These are phyloP conservation scores for Globisporangium iwayamae DNA, from an alignment of 352 stramenopile species.

Conservation along the genomic window DNA sequence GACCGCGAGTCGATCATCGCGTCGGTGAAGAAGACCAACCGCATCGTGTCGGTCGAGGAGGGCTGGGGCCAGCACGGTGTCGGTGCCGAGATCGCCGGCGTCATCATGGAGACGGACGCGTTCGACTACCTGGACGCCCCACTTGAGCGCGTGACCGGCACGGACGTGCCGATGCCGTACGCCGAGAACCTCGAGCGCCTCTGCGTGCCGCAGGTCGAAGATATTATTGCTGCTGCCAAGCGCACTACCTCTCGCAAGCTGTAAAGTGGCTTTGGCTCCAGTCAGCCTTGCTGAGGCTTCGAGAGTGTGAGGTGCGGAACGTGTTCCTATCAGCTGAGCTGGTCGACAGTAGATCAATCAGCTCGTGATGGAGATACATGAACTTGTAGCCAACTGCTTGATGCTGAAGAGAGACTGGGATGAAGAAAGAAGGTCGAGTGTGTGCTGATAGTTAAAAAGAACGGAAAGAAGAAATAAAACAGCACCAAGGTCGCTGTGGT, in stretches of 20 bases:
- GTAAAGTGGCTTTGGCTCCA: constrained; percentile 34
- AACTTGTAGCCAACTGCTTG: background rate
- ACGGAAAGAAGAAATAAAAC: constrained; percentile 10
- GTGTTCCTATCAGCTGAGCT: background rate
- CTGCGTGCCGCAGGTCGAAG: constrained; percentile 92
- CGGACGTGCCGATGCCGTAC: constrained; percentile 99
- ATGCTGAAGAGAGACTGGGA: background rate
- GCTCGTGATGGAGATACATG: background rate
- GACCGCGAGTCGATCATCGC: constrained; percentile 97
- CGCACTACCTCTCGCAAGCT: constrained; percentile 74
- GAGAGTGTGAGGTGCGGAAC: background rate
- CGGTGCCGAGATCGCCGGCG: constrained; percentile 96
- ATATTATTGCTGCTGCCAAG: constrained; percentile 93
- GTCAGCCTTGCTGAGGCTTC: background rate
- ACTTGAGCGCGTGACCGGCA: constrained; percentile 95
- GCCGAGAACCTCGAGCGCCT: constrained; percentile 94
- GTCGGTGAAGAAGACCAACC: constrained; percentile 98
- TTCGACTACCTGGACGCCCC: constrained; percentile 99
- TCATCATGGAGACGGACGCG: constrained; percentile 97
- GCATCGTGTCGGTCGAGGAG: constrained; percentile 97
- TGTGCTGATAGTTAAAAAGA: constrained; percentile 10
- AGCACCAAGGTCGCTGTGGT: constrained; percentile 8
- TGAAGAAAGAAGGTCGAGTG: constrained; percentile 5
- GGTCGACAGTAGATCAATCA: constrained; percentile 1
- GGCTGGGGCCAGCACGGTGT: constrained; percentile 97